phyloP scores from a whole-genome alignment of 306 rosid genomes.

The Rosa lucieae region DNA sequence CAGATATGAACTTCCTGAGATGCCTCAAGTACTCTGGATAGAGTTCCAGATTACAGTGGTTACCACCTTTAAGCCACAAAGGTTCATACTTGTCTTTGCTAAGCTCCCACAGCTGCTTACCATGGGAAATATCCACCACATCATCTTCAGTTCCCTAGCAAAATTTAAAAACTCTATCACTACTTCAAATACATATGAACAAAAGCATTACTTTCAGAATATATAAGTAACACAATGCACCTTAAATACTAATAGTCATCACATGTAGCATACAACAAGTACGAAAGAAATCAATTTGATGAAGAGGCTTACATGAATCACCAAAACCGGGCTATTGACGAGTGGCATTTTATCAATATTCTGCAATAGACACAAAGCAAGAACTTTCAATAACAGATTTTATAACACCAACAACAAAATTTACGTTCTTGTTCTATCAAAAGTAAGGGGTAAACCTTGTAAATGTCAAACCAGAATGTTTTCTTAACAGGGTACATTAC shows the following conservation, averaged over 20 bases:
- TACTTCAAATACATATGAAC: not conserved
- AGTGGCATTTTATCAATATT: slow-evolving; percentile 63
- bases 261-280: not conserved
- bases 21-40: slow-evolving; percentile 64
- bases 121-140: slow-evolving; percentile 68
- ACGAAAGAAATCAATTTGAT: not conserved
- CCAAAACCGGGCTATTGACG: slow-evolving; percentile 55
- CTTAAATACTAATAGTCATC: not conserved
- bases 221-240: not conserved
- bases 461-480: slow-evolving; percentile 75
- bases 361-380: slow-evolving; percentile 35
- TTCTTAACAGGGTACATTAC: slow-evolving; percentile 64
- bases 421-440: not conserved
- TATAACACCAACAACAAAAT: not conserved
- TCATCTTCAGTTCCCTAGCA: slow-evolving; percentile 73
- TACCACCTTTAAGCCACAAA: slow-evolving; percentile 65
- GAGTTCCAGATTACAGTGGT: slow-evolving; percentile 61
- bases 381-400: not conserved
- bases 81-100: slow-evolving; percentile 70
- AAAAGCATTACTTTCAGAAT: not conserved
- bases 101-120: slow-evolving; percentile 69
- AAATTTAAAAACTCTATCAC: slow-evolving; percentile 11
- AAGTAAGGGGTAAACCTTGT: slow-evolving; percentile 40
- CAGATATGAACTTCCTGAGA: slow-evolving; percentile 58
- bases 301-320: slow-evolving; percentile 57